Base-by-base conservation (phyloP, 495 filamentous ascomycete genomes). In the Penicillium silybi region DNA sequence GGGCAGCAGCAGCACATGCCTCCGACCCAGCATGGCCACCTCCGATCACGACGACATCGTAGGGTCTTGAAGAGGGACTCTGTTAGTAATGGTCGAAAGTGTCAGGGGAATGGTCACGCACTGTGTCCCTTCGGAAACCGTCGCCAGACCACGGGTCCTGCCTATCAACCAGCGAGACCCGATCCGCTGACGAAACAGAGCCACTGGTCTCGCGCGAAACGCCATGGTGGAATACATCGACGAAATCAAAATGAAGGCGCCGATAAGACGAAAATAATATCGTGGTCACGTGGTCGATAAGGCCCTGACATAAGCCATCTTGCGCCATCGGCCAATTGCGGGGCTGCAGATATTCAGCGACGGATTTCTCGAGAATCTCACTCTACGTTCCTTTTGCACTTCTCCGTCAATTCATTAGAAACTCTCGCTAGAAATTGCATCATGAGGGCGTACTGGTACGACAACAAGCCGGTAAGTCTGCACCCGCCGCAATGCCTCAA, bases 11-110 rank as follows among this genome's bases (percentile, higher is more conserved):
- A n/a, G 93, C 87, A 52, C 87, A 92, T 35, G 93, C 93, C 75
- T 98, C 93, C 26, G 90, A 84, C 39, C 93, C 93, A 27, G 93
- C 93, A 79, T 98, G 93, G 39, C 93, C 93, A 45, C 93, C 93
- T 40, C 93, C 93, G 48, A 98, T 90, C 11, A 98, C 90, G 40
- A 97, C 75, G 42, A 98, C 93, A 80, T 97, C 95, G 62, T 88
- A 96, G 8, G 84, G 76, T 47, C 89, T 91, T 41, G 20, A 38
- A 32, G 13, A 32, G 29, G 11, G 29, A 8, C 29, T 32, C 11
- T 10, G 29, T 32, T 32, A 32, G 29, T 4, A 13, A 32, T 10
- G 10, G 10, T 10, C 29, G 11, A 32, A 11, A 32, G 29, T 32
- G 13, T 13, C 29, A 32, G 29, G 29, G 19, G 10, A 17, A 40